A percentile compares a stretch with the other conserved stretches of the same genome.
Conservation (phyloP, 768 basidiomycete genomes). For the Dendrothele bispora region DNA sequence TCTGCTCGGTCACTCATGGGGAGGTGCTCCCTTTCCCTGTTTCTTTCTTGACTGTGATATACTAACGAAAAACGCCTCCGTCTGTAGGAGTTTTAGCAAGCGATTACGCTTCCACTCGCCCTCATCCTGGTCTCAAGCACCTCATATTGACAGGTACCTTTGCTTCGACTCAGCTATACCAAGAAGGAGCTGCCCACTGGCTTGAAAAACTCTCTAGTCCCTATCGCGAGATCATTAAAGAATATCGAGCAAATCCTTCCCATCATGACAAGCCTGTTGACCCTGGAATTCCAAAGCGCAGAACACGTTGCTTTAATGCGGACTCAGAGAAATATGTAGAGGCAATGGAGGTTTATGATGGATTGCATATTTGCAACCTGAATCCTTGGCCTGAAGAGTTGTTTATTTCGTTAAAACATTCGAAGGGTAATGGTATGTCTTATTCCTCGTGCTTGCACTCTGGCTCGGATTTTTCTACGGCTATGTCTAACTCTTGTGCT, state of each 20-base stretch:
- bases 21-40: background rate
- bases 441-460: background rate
- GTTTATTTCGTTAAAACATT: background rate
- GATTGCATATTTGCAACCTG: constrained; percentile 3
- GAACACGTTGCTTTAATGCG: too few species aligned
- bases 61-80: background rate
- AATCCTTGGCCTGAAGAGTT: constrained; percentile 3
- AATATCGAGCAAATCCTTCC: background rate
- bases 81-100: background rate
- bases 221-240: background rate
- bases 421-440: background rate
- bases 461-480: background rate
- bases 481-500: too few species aligned
- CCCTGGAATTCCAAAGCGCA: too few species aligned
- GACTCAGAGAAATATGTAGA: constrained; percentile 1
- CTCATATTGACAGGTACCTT: constrained; percentile 1
- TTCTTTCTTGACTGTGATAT: constrained; percentile 22
- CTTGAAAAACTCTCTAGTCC: background rate
- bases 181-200: background rate
- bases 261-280: too few species aligned
- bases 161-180: background rate
- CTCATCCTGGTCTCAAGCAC: background rate
- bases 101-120: constrained; percentile 1
- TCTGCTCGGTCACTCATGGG: constrained; percentile 24
- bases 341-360: background rate